Evolutionary conservation across 169 alveolate genomes (phyloP).

Genomic region (Perkinsus marinus): DNA sequence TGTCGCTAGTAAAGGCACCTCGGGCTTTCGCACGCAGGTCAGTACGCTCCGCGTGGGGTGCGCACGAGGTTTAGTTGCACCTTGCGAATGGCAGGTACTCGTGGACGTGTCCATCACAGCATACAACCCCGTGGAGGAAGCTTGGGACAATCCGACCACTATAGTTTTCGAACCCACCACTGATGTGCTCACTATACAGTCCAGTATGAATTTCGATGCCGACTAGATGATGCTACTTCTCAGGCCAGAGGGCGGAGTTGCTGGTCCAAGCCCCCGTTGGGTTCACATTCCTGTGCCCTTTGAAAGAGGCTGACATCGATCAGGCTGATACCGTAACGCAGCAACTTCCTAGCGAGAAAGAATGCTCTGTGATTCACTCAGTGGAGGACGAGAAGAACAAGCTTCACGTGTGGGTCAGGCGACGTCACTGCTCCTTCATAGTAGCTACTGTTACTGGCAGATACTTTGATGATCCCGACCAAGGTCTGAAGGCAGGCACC

Average conservation of each 20-base stretch:
- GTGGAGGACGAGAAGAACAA: background rate
- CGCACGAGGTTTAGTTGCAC: background rate
- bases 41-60: background rate
- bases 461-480: background rate
- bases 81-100: background rate
- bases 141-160: constrained; percentile 5
- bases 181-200: background rate
- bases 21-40: constrained; percentile 1
- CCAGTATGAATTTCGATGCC: background rate
- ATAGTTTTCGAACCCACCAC: background rate
- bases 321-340: background rate
- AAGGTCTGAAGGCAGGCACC: background rate
- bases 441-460: no score
- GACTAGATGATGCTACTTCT: background rate
- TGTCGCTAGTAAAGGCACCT: background rate
- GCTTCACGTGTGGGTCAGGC: background rate
- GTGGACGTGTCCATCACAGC: background rate
- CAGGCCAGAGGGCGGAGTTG: background rate
- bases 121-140: constrained; percentile 6
- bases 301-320: background rate
- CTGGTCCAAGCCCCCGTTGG: constrained; percentile 2
- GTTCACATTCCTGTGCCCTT: constrained; percentile 6
- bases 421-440: no score
- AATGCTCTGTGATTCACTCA: background rate
- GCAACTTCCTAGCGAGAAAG: background rate